Evolutionary conservation across 2,329 filamentous ascomycete species (phyloP).

Genomic region (Gyromitra esculenta): DNA sequence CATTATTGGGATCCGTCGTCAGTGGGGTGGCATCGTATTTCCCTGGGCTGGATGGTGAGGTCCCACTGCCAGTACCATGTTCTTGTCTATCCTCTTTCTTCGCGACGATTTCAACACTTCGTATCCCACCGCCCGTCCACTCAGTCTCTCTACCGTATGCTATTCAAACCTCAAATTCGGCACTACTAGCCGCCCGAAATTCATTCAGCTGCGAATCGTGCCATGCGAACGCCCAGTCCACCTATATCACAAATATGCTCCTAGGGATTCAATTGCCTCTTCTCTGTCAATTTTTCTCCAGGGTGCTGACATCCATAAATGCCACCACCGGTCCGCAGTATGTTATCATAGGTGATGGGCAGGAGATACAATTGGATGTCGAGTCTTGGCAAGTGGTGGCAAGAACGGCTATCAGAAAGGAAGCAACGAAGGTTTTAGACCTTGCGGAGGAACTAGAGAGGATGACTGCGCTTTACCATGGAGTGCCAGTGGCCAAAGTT

Average conservation of each 20-base stretch:
- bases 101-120: constrained; percentile 41
- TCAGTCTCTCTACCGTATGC: constrained; percentile 39
- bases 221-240: constrained; percentile 32
- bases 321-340: constrained; percentile 31
- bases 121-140: constrained; percentile 18
- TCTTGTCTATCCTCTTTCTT: constrained; percentile 43
- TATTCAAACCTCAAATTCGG: constrained; percentile 34
- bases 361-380: constrained; percentile 32
- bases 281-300: constrained; percentile 39
- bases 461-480: constrained; percentile 12
- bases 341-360: constrained; percentile 28
- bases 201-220: constrained; percentile 42
- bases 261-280: constrained; percentile 47
- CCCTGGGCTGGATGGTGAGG: constrained; percentile 3
- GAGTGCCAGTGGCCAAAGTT: neutral
- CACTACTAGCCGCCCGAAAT: constrained; percentile 24
- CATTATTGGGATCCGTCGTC: neutral
- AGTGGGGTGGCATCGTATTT: constrained; percentile 2
- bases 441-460: constrained; percentile 9
- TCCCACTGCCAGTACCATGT: constrained; percentile 17
- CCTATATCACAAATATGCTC: constrained; percentile 49
- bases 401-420: constrained; percentile 32
- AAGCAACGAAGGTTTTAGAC: constrained; percentile 35
- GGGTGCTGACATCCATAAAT: constrained; percentile 38
- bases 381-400: constrained; percentile 36